Percentiles rank a stretch among this genome's conserved stretches.
These are phyloP conservation scores for Eucalyptus caleyi DNA, from an alignment of 345 rosid genomes.

Conservation along the genomic window DNA sequence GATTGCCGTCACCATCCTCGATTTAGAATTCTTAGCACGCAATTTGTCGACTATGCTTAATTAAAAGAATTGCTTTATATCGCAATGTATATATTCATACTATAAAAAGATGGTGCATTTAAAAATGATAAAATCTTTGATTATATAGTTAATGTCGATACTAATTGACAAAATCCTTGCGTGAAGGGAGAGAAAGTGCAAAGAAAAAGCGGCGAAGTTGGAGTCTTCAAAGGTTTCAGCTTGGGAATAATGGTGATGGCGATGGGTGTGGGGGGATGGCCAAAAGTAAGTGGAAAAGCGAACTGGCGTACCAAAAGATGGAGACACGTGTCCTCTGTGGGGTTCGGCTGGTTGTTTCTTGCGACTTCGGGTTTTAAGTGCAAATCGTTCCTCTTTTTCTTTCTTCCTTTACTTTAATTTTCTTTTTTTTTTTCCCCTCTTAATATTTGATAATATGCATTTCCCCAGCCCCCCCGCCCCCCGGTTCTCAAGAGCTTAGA, in stretches of 20 bases:
- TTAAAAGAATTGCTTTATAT: no score
- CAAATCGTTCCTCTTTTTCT: neutral
- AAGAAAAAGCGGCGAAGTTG: neutral
- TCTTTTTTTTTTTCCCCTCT: rapidly evolving
- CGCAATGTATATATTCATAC: no score
- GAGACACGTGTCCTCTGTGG: neutral
- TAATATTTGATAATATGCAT: neutral
- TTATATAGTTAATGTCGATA: neutral
- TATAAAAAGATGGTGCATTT: no score
- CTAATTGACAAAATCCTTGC: neutral
- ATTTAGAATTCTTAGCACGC: rapidly evolving
- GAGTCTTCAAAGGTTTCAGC: neutral
- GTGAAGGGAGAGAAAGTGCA: neutral
- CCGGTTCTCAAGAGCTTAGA: neutral
- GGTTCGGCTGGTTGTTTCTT: neutral
- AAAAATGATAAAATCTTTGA: neutral
- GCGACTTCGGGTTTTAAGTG: neutral
- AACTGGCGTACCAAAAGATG: neutral
- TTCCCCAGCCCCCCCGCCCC: neutral
- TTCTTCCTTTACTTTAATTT: neutral
- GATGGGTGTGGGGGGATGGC: neutral
- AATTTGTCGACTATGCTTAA: rapidly evolving
- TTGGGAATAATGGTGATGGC: neutral
- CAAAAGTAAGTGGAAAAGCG: neutral
- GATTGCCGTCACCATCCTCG: rapidly evolving